These are phyloP conservation scores for Ormosia emarginata DNA, from an alignment of 306 rosid genomes.

Conservation along the genomic window DNA sequence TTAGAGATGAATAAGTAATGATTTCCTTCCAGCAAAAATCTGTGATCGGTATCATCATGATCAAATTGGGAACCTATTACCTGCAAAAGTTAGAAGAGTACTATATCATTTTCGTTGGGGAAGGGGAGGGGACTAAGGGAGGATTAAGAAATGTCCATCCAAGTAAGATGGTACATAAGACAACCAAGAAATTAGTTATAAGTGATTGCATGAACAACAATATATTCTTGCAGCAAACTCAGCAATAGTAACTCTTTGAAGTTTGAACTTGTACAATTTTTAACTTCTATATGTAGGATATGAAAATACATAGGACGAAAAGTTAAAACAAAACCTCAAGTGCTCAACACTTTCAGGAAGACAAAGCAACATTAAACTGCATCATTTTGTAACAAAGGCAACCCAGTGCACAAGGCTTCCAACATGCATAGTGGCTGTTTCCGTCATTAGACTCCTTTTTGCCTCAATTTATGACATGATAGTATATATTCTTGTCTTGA, in stretches of 20 bases:
- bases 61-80: slow-evolving; percentile 32
- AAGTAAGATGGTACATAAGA: slow-evolving; percentile 13
- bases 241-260: neutral
- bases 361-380: neutral
- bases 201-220: slow-evolving; percentile 8
- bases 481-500: neutral
- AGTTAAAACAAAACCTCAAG: slow-evolving; percentile 12
- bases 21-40: slow-evolving; percentile 58
- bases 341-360: neutral
- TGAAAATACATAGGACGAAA: neutral
- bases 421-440: no score
- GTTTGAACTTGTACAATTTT: neutral
- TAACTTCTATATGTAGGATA: neutral
- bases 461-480: neutral
- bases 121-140: neutral
- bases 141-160: slow-evolving; percentile 9
- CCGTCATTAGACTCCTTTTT: no score
- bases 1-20: neutral
- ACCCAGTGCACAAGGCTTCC: neutral
- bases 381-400: neutral
- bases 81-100: slow-evolving; percentile 41
- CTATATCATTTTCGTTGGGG: neutral
- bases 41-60: slow-evolving; percentile 52
- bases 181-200: slow-evolving; percentile 23
- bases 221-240: slow-evolving; percentile 11